phyloP scores from a whole-genome alignment of 2,329 filamentous ascomycete species.

The Endoconidiophora polonica region DNA sequence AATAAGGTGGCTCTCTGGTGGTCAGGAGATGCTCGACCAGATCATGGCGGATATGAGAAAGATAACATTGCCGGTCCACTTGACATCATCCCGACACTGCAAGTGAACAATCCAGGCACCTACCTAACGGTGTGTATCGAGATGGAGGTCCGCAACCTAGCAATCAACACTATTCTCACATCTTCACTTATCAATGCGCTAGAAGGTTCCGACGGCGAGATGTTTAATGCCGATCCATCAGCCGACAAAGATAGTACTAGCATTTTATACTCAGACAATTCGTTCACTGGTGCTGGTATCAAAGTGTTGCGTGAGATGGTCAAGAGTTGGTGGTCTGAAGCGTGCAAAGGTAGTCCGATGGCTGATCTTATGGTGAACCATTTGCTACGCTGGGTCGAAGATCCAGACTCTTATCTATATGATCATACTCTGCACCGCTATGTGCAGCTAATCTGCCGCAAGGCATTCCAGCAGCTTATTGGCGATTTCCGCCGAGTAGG shows the following conservation, averaged over 20 bases:
- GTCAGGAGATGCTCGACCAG: constrained; percentile 71
- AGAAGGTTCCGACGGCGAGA: constrained; percentile 73
- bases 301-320: constrained; percentile 94
- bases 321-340: constrained; percentile 94
- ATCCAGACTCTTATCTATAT: constrained; percentile 83
- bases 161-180: constrained; percentile 94
- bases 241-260: constrained; percentile 26
- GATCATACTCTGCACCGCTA: constrained; percentile 91
- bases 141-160: constrained; percentile 78
- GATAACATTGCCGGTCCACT: constrained; percentile 74
- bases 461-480: constrained; percentile 94
- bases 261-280: constrained; percentile 29
- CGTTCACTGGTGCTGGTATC: constrained; percentile 84
- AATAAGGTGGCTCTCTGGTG: constrained; percentile 96
- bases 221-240: constrained; percentile 61
- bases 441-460: constrained; percentile 95
- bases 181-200: constrained; percentile 94
- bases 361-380: constrained; percentile 96
- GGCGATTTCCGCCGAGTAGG: constrained; percentile 89
- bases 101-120: constrained; percentile 80
- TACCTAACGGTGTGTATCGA: constrained; percentile 96
- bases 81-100: constrained; percentile 80
- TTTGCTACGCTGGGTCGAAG: constrained; percentile 92
- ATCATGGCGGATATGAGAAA: constrained; percentile 89
- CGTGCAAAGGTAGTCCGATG: constrained; percentile 78